Conservation (phyloP, 768 basidiomycete genomes). For the Naganishia vishniacii region DNA sequence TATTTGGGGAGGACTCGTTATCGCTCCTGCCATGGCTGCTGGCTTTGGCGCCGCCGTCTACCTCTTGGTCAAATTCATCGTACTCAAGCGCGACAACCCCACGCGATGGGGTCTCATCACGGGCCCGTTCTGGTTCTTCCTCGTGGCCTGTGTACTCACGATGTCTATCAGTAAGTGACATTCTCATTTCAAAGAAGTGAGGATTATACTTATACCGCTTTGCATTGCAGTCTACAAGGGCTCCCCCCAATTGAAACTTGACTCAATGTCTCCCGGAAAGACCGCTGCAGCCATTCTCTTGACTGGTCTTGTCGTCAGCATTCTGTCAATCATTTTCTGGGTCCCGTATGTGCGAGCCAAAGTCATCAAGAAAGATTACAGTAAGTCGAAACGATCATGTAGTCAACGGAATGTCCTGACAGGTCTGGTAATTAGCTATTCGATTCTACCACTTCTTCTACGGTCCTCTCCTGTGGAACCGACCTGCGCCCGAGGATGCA, state of each 20-base stretch:
- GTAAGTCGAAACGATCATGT: conserved; percentile 7
- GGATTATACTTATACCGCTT: not conserved
- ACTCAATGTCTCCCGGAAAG: conserved; percentile 39
- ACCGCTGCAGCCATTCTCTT: conserved; percentile 49
- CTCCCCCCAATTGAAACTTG: conserved; percentile 48
- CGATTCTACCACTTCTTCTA: conserved; percentile 51
- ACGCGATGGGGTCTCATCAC: conserved; percentile 43
- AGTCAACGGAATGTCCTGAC: not conserved
- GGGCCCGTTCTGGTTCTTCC: conserved; percentile 46
- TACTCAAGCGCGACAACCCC: conserved; percentile 47
- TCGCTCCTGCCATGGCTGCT: conserved; percentile 47
- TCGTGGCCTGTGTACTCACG: conserved; percentile 48
- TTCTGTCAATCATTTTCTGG: conserved; percentile 50
- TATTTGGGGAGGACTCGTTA: conserved; percentile 48
- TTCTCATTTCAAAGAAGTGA: not conserved
- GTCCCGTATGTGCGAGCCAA: conserved; percentile 50
- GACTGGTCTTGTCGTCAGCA: conserved; percentile 46
- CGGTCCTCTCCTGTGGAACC: conserved; percentile 50
- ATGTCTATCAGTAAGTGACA: conserved; percentile 48
- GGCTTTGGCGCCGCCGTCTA: conserved; percentile 48
- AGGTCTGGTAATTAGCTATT: conserved; percentile 21
- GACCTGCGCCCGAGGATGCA: conserved; percentile 47
- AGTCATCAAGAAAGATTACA: conserved; percentile 52
- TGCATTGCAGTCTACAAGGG: conserved; percentile 49
- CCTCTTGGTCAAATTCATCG: conserved; percentile 47